phyloP scores from a whole-genome alignment of 2,329 filamentous ascomycete genomes.

The Ophiocordyceps australis region DNA sequence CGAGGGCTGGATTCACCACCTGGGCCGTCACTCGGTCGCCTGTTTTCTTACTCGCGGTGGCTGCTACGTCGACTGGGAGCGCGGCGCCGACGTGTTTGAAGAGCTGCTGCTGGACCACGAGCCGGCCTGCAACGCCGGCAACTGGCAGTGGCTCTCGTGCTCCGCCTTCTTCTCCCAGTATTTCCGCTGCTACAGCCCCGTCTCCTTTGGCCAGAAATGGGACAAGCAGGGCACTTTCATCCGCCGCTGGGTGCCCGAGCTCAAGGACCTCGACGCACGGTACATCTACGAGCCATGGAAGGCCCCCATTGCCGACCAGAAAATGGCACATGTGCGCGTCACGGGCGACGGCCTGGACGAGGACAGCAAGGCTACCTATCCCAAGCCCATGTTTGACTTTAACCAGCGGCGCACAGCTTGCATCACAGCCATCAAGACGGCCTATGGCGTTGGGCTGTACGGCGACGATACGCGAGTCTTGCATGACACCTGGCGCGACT shows the following conservation, averaged over 20 bases:
- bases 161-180: slow-evolving; percentile 60
- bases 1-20: slow-evolving; percentile 68
- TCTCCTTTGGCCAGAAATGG: slow-evolving; percentile 61
- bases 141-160: slow-evolving; percentile 66
- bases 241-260: slow-evolving; percentile 47
- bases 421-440: slow-evolving; percentile 50
- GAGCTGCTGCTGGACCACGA: slow-evolving; percentile 63
- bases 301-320: slow-evolving; percentile 49
- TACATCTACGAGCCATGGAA: slow-evolving; percentile 72
- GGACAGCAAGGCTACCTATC: slow-evolving; percentile 34
- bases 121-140: slow-evolving; percentile 53
- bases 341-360: slow-evolving; percentile 30
- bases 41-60: slow-evolving; percentile 68
- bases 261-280: slow-evolving; percentile 41
- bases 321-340: slow-evolving; percentile 45
- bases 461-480: slow-evolving; percentile 43
- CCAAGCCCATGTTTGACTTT: slow-evolving; percentile 67
- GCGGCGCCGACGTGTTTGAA: slow-evolving; percentile 62
- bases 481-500: slow-evolving; percentile 35
- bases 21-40: slow-evolving; percentile 60
- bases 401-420: slow-evolving; percentile 40
- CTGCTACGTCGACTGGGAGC: slow-evolving; percentile 64
- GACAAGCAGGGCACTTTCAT: slow-evolving; percentile 51
- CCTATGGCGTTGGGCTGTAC: slow-evolving; percentile 45
- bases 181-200: slow-evolving; percentile 50